phyloP scores from a whole-genome alignment of 257 asterid species.

The Fraxinus excelsior region DNA sequence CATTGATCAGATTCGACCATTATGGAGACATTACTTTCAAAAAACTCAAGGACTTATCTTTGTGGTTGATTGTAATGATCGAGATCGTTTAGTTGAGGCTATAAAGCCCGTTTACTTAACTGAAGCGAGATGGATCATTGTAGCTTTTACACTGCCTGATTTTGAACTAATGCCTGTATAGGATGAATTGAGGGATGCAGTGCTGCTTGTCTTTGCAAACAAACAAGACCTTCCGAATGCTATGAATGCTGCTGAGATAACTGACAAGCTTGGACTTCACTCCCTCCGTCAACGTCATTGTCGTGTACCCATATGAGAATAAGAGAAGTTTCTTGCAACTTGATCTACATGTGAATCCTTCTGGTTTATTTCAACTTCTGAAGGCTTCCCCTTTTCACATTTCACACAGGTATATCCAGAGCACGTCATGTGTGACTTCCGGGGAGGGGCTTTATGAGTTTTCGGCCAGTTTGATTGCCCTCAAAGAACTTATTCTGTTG shows the following conservation, averaged over 20 bases:
- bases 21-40: slow-evolving; percentile 20
- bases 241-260: slow-evolving; percentile 60
- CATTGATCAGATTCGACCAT: slow-evolving; percentile 15
- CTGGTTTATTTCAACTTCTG: background rate
- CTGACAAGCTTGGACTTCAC: slow-evolving; percentile 61
- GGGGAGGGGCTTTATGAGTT: slow-evolving; percentile 48
- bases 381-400: background rate
- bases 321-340: background rate
- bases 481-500: background rate
- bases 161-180: slow-evolving; percentile 19
- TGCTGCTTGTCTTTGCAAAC: slow-evolving; percentile 55
- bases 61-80: slow-evolving; percentile 24
- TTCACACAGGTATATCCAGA: slow-evolving; percentile 46
- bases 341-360: background rate
- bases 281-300: slow-evolving; percentile 64
- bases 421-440: slow-evolving; percentile 51
- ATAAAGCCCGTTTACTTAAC: background rate
- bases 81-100: slow-evolving; percentile 1
- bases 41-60: slow-evolving; percentile 25
- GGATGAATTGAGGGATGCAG: slow-evolving; percentile 63
- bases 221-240: slow-evolving; percentile 64
- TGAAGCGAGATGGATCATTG: background rate
- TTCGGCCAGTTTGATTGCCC: slow-evolving; percentile 1
- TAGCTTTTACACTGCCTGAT: background rate
- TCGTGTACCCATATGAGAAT: background rate